Base-by-base conservation (phyloP, 768 basidiomycete species). In the Termitomyces sp. region DNA sequence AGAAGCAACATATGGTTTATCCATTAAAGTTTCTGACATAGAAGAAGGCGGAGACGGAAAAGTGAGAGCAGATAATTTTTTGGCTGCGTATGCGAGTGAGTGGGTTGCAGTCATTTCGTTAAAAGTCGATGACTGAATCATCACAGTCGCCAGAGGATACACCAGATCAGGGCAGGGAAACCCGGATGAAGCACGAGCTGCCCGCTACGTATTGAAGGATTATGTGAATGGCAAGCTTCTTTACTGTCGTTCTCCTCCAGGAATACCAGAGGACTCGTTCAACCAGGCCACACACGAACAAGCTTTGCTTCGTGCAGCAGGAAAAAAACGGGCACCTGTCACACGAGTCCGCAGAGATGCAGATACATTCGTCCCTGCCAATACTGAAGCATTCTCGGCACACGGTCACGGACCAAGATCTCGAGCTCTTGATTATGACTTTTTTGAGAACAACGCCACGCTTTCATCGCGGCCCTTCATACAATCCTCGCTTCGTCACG, bases 151-250 rank as follows among this genome's bases (percentile, higher is more conserved):
- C 28, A 79, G 96, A 63, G 97, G 97, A 34, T 97, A 89, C 71
- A 90, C 86, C 66, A 85, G 96, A 39, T 85, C 94, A 1, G 93
- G 96, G 1, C 93, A 95, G 74, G 97, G 97, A 42, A 97, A 95
- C 71, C 95, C 96, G 10, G 97, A 99, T 67, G 94, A 98, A 67
- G 93, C 97, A 30, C 87, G 94, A 51, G 84, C 97, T 0, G 92
- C 96, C 16, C 85, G 97, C 57, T 88, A 89, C 66, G 78, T 99
- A 55, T 79, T 99, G 48, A 99, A 99, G 70, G 97, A 99, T 73
- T 99, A 95, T 66, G 94, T 98, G 58, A 94, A 89, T 63, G 97
- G 91, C 25, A 94, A 92, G 64, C 78, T 99, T 0, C 78, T 98
- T 9, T 98, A 82, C 69, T 94, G 91, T 61, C 89, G 96, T 61